Evolutionary conservation across 1,284 basidiomycete species (phyloP).

Genomic region (Leccinum ponderosum): DNA sequence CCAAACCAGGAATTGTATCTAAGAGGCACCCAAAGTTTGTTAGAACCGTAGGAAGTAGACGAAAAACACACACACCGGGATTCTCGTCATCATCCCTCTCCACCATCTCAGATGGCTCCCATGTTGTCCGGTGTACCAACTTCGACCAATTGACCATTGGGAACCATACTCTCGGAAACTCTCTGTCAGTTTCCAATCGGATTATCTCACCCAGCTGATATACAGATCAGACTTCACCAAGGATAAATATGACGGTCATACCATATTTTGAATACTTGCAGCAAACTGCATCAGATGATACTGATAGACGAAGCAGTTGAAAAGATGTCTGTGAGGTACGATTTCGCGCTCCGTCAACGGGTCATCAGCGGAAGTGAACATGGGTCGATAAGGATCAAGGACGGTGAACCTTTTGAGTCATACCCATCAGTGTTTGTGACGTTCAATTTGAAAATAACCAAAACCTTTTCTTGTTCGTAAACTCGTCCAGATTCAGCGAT

Average conservation of each 20-base stretch:
- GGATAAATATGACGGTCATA: slow-evolving; percentile 36
- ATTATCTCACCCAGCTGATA: slow-evolving; percentile 55
- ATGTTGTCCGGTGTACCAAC: slow-evolving; percentile 43
- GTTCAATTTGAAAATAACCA: slow-evolving; percentile 4
- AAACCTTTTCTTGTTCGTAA: slow-evolving; percentile 56
- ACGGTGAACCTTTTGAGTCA: slow-evolving; percentile 50
- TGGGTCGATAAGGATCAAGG: slow-evolving; percentile 67
- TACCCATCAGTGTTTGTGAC: slow-evolving; percentile 4
- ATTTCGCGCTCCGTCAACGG: slow-evolving; percentile 33
- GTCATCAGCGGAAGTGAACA: slow-evolving; percentile 54
- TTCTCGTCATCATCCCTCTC: slow-evolving; percentile 57
- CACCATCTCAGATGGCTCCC: slow-evolving; percentile 47
- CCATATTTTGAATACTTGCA: slow-evolving; percentile 46
- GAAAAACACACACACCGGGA: slow-evolving; percentile 35
- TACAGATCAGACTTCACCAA: slow-evolving; percentile 5
- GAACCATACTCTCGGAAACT: slow-evolving; percentile 62
- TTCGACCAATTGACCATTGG: slow-evolving; percentile 50
- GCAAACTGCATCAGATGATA: slow-evolving; percentile 64
- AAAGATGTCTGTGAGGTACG: slow-evolving; percentile 65
- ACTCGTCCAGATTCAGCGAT: slow-evolving; percentile 42
- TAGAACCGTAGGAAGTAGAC: not conserved
- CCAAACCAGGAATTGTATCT: slow-evolving; percentile 65
- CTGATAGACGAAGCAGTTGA: slow-evolving; percentile 74
- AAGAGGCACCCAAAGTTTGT: not conserved
- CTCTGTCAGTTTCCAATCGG: slow-evolving; percentile 55